These are phyloP conservation scores for Penicillium sp. DNA, from an alignment of 2,329 filamentous ascomycete species.

Conservation along the genomic window DNA sequence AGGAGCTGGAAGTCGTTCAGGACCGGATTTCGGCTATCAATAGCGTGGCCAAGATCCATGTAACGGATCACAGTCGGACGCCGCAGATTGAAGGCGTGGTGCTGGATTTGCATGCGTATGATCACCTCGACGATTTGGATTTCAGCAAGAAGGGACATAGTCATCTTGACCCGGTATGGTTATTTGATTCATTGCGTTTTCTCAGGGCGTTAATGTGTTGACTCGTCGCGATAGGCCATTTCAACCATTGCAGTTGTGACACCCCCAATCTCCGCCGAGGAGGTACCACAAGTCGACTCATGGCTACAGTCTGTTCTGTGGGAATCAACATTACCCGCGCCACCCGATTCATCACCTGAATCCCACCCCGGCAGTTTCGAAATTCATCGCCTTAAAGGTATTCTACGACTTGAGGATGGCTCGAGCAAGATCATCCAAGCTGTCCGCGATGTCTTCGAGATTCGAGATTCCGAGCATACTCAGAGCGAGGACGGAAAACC, in stretches of 20 bases:
- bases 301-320: conserved; percentile 86
- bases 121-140: conserved; percentile 73
- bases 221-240: conserved; percentile 63
- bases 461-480: conserved; percentile 62
- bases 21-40: conserved; percentile 83
- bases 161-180: conserved; percentile 78
- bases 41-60: conserved; percentile 78
- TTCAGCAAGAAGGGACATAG: conserved; percentile 78
- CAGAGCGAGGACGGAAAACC: conserved; percentile 25
- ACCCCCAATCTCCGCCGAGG: conserved; percentile 58
- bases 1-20: conserved; percentile 69
- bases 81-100: conserved; percentile 82
- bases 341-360: conserved; percentile 14
- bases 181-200: not conserved
- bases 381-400: conserved; percentile 85
- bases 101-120: conserved; percentile 90
- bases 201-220: not conserved
- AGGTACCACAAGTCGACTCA: conserved; percentile 68
- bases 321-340: conserved; percentile 56
- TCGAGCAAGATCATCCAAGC: conserved; percentile 79
- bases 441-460: conserved; percentile 90
- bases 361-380: conserved; percentile 59
- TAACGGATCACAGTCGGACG: conserved; percentile 78
- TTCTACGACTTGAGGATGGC: conserved; percentile 67
- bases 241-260: conserved; percentile 76